phyloP scores from a whole-genome alignment of 2,329 filamentous ascomycete genomes.

The Apiospora kogelbergensis region DNA sequence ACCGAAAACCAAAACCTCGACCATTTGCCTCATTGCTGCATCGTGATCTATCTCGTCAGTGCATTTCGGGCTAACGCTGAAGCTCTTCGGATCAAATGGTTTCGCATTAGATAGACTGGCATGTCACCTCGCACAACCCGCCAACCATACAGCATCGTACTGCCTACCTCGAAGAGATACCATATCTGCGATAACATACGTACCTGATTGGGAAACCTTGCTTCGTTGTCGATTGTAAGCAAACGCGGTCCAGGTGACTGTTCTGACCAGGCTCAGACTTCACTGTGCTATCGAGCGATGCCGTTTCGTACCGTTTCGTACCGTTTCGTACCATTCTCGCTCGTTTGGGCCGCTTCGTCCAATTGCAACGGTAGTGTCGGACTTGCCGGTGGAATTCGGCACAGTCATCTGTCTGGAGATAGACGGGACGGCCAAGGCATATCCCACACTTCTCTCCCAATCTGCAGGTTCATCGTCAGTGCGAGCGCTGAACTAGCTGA shows the following conservation, averaged over 20 bases:
- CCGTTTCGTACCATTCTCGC: background rate
- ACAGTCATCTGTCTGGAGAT: background rate
- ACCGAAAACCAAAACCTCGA: background rate
- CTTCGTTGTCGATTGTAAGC: background rate
- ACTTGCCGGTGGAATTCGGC: background rate
- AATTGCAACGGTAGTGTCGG: background rate
- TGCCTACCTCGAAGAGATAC: background rate
- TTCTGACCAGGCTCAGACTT: background rate
- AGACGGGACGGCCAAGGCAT: background rate
- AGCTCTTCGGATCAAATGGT: background rate
- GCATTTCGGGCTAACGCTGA: background rate
- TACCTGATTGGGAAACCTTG: background rate
- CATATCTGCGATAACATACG: background rate
- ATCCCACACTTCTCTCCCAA: background rate
- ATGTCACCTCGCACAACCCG: background rate
- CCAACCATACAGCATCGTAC: background rate
- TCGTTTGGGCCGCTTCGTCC: background rate
- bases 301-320: background rate
- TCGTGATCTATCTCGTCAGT: background rate
- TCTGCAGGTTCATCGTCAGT: background rate
- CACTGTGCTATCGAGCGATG: background rate
- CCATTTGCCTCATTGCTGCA: background rate
- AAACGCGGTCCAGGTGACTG: background rate
- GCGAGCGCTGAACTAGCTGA: background rate
- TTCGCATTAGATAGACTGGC: background rate